A percentile compares a stretch with the other conserved stretches of the same genome.
These are phyloP conservation scores for Geranium rotundifolium DNA, from an alignment of 345 rosid genomes.

Conservation along the genomic window DNA sequence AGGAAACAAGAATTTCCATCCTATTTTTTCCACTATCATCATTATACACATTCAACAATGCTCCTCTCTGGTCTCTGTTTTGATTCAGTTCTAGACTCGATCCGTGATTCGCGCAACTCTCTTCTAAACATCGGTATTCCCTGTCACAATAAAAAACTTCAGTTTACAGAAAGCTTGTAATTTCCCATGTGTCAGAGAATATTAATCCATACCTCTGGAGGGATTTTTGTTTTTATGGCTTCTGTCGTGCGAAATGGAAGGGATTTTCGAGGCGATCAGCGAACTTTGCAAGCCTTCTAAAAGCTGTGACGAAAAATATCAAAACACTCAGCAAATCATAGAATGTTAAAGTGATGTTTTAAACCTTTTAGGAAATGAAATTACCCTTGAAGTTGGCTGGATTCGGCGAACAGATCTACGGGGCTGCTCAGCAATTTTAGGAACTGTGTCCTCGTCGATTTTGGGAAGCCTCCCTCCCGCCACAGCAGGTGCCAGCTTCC, in stretches of 20 bases:
- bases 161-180: background rate
- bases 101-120: conserved; percentile 6
- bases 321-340: background rate
- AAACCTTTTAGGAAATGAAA: conserved; percentile 5
- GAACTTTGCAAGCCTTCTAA: conserved; percentile 95
- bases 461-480: conserved; percentile 32
- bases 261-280: conserved; percentile 64
- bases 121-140: conserved; percentile 35
- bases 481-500: conserved; percentile 29
- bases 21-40: conserved; percentile 17
- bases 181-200: no score
- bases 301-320: conserved; percentile 31
- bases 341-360: no score
- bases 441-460: conserved; percentile 39
- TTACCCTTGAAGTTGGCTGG: conserved; percentile 97
- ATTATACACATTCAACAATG: conserved; percentile 37
- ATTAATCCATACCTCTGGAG: conserved; percentile 24
- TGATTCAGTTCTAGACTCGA: conserved; percentile 9
- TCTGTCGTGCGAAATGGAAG: conserved; percentile 56
- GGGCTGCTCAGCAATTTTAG: conserved; percentile 61
- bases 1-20: conserved; percentile 28
- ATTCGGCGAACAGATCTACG: conserved; percentile 91
- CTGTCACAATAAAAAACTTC: conserved; percentile 29
- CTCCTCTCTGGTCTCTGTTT: conserved; percentile 5
- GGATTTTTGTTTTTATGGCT: conserved; percentile 40